phyloP scores from a whole-genome alignment of 2,329 filamentous ascomycete genomes.

The Ciborinia camelliae region DNA sequence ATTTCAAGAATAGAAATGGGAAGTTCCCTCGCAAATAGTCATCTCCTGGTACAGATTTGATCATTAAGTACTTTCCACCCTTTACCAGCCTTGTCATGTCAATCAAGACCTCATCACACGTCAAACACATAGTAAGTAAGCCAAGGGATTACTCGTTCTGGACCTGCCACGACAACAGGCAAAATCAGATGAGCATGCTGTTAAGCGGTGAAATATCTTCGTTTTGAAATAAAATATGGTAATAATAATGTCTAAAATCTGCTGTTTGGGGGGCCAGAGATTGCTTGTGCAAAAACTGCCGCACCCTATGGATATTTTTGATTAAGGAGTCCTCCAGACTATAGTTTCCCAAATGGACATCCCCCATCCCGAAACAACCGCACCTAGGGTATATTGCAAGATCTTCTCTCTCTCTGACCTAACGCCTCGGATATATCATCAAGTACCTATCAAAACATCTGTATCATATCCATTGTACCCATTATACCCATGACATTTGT shows the following conservation, averaged over 20 bases:
- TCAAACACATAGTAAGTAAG: constrained; percentile 4
- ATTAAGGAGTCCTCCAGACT: background rate
- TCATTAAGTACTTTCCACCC: background rate
- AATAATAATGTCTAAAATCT: background rate
- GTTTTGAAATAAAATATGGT: background rate
- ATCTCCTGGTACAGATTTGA: background rate
- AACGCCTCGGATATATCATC: constrained; percentile 16
- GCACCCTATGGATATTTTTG: constrained; percentile 4
- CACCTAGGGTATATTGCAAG: constrained; percentile 19
- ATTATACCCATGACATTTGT: background rate
- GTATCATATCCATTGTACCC: constrained; percentile 10
- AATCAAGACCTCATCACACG: constrained; percentile 6
- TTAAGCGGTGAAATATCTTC: background rate
- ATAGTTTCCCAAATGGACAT: background rate
- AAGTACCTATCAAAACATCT: constrained; percentile 13
- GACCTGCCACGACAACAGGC: constrained; percentile 11
- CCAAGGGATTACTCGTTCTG: constrained; percentile 7
- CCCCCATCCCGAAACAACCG: background rate
- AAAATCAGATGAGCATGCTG: constrained; percentile 9
- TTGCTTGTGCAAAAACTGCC: background rate
- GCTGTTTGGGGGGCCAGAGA: background rate
- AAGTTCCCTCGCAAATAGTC: background rate
- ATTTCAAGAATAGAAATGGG: background rate
- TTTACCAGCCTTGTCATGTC: constrained; percentile 5
- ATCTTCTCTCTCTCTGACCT: constrained; percentile 5